Evolutionary conservation across 2,329 filamentous ascomycete genomes (phyloP).

Genomic region (Pseudodiploospora longispora): DNA sequence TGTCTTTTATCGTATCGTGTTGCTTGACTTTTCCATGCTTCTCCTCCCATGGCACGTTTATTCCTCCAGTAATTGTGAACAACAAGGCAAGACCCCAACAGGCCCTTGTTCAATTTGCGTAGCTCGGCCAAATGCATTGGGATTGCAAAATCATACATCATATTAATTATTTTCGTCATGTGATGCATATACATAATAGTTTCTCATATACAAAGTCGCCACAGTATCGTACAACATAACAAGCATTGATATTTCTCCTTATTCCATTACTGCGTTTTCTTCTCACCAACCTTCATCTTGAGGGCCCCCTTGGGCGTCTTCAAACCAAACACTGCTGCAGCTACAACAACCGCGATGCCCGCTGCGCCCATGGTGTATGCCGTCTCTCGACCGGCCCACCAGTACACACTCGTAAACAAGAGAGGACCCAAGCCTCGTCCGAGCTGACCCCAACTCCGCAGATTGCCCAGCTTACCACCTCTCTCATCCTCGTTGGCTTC

Average conservation of each 20-base stretch:
- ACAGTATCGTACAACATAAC: too few relatives aligned
- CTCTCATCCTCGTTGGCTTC: slow-evolving; percentile 74
- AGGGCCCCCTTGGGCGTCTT: slow-evolving; percentile 47
- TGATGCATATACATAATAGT: too few relatives aligned
- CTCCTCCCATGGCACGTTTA: too few relatives aligned
- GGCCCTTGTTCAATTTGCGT: too few relatives aligned
- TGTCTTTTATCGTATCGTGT: too few relatives aligned
- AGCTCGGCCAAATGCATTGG: too few relatives aligned
- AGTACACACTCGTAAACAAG: slow-evolving; percentile 90
- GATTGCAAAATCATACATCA: too few relatives aligned
- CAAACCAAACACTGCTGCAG: slow-evolving; percentile 62
- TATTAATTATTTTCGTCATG: too few relatives aligned
- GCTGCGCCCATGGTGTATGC: slow-evolving; percentile 76
- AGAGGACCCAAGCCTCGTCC: slow-evolving; percentile 81
- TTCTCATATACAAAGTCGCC: too few relatives aligned
- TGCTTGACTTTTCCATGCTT: too few relatives aligned
- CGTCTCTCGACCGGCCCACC: slow-evolving; percentile 88
- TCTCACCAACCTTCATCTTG: slow-evolving; percentile 9
- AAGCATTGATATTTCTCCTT: neutral
- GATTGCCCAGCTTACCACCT: slow-evolving; percentile 76
- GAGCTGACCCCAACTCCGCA: slow-evolving; percentile 76
- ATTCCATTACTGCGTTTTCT: slow-evolving; percentile 14
- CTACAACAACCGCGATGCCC: slow-evolving; percentile 69
- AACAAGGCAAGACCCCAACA: too few relatives aligned
- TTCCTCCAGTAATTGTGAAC: too few relatives aligned